Base-by-base conservation (phyloP, 2,329 filamentous ascomycete species). In the Penicillium sp. region DNA sequence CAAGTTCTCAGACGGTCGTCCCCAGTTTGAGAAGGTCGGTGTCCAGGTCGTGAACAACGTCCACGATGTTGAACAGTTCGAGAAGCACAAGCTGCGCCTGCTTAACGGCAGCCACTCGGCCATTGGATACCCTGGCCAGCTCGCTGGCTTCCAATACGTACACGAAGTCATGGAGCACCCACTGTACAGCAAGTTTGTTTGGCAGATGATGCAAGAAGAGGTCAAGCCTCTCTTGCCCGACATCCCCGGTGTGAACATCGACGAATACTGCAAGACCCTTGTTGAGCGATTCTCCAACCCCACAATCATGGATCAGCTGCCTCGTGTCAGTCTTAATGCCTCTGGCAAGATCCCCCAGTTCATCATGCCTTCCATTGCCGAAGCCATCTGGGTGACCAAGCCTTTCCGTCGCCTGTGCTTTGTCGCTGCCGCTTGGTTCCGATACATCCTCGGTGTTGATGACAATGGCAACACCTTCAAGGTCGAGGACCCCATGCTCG, bases 251-350 rank as follows among this genome's bases (percentile, higher is more conserved):
- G 79, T 82, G 55, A 67, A 80, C 61, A 77, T 82, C 48, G 79
- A 82, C 59, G 59, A 78, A 60, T 82, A 82, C 69, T 81, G 78
- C 73, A 69, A 75, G 56, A 82, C 79, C 0, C 75, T 82, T 42
- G 76, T 82, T 56, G 78, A 80, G 67, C 80, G 80, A 36, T 82
- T 82, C 72, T 77, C 78, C 64, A 82, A 82, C 77, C 79, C 80
- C 0, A 81, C 79, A 50, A 81, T 82, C 63, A 81, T 77, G 78
- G 80, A 82, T 55, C 79, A 81, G 69, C 72, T 82, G 51, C 76
- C 78, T 38, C 80, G 80, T 36, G 70, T 82, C 55, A 78, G 77
- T 55, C 75, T 82, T 21, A 78, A 78, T 65, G 79, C 75, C 21
- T 81, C 79, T 5, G 80, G 80, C 71, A 82, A 82, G 76, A 76